Evolutionary conservation across 345 rosid species (phyloP), one percentile per base, ranked within the genome.

Genomic region (Hypericum perforatum): DNA sequence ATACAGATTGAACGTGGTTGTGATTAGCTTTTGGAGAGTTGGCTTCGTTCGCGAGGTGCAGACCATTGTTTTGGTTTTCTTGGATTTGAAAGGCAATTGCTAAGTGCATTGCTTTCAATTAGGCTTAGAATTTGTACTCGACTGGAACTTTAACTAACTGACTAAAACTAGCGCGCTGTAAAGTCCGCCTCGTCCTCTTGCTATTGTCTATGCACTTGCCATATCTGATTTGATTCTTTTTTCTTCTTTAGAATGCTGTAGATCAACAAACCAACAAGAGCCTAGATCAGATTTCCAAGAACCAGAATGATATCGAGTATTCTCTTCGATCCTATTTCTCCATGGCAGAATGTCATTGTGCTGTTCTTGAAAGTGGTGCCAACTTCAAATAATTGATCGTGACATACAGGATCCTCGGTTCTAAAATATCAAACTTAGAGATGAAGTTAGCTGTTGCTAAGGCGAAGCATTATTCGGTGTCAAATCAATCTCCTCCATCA

Each of bases 341-440:
- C 15, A 45, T 12, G 12, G 42, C 13, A 40, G 51, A 37, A 13
- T 51, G n/a, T 16, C 13, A 7, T 16, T 39, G 7, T 50, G 50
- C 39, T 39, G 5, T 59, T 48, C 53, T 12, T 8, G 59, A 43
- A 49, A 52, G 41, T 29, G 22, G 64, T 14, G 7, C 47, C 37
- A 14, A 12, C 46, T 16, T 36, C 52, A 9, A 29, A 57, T 16
- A 52, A 43, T 8, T 46, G 13, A 39, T 40, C 47, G 41, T 36
- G 14, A 65, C 32, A 57, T 75, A 77, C 64, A 83, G 95, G 69
- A 67, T 49, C 15, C 68, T 72, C 39, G 76, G 76, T 64, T 60
- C 56, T 48, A 68, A 66, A 41, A 71, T 78, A 54, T 67, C 77
- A 59, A 67, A 54, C 49, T 38, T 75, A 49, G 78, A 81, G 78